Conservation (phyloP, 768 basidiomycete genomes). For the Lactifluus hygrophoroides region DNA sequence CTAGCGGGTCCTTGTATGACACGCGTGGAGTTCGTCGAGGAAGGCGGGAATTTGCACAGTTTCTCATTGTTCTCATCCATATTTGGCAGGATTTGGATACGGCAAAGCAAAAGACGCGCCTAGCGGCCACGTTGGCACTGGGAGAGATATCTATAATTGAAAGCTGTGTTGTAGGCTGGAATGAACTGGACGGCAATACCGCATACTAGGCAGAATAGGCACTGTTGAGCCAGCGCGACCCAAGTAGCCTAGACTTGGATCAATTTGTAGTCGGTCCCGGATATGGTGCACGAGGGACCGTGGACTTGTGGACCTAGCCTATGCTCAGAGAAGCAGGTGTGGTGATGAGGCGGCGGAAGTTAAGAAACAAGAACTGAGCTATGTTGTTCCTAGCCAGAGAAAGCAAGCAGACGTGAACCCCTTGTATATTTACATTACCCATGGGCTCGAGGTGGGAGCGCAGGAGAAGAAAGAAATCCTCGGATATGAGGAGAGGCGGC, state of each 20-base stretch:
- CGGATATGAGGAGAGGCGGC: neutral
- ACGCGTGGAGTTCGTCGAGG: neutral
- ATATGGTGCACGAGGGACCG: neutral
- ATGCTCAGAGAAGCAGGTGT: slow-evolving; percentile 2
- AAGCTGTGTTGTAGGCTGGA: slow-evolving; percentile 16
- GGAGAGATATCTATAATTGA: slow-evolving; percentile 18
- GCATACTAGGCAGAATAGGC: neutral
- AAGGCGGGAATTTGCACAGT: neutral
- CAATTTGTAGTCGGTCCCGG: slow-evolving; percentile 5
- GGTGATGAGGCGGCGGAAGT: slow-evolving; percentile 16
- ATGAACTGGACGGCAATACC: neutral
- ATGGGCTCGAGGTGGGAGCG: neutral
- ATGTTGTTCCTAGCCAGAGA: neutral
- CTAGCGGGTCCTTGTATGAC: too few relatives aligned
- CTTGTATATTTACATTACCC: neutral
- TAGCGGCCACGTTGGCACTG: slow-evolving; percentile 17
- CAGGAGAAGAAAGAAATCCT: neutral
- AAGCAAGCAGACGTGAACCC: too few relatives aligned
- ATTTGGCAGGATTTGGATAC: slow-evolving; percentile 15
- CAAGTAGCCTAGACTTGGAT: neutral
- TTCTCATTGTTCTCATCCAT: slow-evolving; percentile 16
- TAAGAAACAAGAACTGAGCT: neutral
- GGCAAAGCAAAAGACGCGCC: slow-evolving; percentile 5
- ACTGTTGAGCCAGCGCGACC: neutral
- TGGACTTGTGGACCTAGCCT: slow-evolving; percentile 9